A percentile compares a stretch with the other conserved stretches of the same genome.
phyloP scores from a whole-genome alignment of 129 eudicot species.

The Centella asiatica region DNA sequence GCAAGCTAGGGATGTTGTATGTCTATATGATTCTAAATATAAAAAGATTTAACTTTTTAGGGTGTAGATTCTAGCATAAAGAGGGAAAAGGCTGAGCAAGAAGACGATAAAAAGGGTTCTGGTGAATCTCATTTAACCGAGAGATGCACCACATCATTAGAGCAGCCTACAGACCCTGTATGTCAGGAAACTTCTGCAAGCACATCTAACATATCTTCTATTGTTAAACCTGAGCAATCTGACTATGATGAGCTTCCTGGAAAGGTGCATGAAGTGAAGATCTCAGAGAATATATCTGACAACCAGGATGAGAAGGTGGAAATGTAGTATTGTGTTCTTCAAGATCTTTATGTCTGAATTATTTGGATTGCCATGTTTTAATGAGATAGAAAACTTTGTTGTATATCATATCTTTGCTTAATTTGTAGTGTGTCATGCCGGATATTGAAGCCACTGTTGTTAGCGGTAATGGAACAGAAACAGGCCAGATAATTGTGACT shows the following conservation, averaged over 20 bases:
- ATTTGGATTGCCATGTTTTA: not conserved
- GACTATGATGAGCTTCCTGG: slow-evolving; percentile 57
- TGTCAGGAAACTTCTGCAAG: slow-evolving; percentile 37
- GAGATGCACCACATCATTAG: slow-evolving; percentile 22
- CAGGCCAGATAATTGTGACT: slow-evolving; percentile 79
- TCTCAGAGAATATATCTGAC: slow-evolving; percentile 51
- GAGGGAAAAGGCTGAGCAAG: slow-evolving; percentile 58
- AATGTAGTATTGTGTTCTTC: not conserved
- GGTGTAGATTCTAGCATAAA: slow-evolving; percentile 46
- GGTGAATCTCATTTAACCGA: slow-evolving; percentile 38
- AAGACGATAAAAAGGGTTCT: slow-evolving; percentile 21
- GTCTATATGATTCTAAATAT: not conserved
- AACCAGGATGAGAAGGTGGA: slow-evolving; percentile 39
- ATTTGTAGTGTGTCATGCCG: slow-evolving; percentile 27
- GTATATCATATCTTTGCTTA: not conserved
- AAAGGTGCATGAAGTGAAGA: slow-evolving; percentile 61
- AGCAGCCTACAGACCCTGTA: slow-evolving; percentile 38
- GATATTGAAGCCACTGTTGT: slow-evolving; percentile 80
- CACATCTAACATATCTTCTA: slow-evolving; percentile 33
- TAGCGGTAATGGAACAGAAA: slow-evolving; percentile 77
- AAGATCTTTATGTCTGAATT: not conserved
- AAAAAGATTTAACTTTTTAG: slow-evolving; percentile 24
- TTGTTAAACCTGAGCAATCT: slow-evolving; percentile 34
- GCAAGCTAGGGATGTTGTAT: not conserved
- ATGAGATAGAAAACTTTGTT: not conserved